Conservation (phyloP, 164 flowering plant genomes). For the Nymphaea colorata region DNA sequence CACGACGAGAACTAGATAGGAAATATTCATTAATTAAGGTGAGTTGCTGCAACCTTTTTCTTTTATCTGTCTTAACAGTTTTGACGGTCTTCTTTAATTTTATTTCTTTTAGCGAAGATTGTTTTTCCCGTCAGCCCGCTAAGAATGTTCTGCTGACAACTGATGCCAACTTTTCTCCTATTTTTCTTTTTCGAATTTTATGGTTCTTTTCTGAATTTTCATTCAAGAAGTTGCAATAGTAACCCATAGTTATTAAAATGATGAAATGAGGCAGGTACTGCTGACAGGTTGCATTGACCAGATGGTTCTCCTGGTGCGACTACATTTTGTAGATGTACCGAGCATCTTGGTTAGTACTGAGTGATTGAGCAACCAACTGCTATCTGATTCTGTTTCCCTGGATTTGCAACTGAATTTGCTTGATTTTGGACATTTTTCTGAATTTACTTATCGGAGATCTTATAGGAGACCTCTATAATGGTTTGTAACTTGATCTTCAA, state of each 20-base stretch:
- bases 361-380: constrained; percentile 5
- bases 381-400: constrained; percentile 5
- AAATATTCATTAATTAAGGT: too few species aligned
- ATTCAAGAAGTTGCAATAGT: background rate
- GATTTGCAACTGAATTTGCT: background rate
- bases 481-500: too few species aligned
- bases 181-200: too few species aligned
- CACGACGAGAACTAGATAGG: too few species aligned
- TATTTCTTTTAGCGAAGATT: background rate
- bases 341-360: constrained; percentile 1
- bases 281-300: constrained; percentile 3
- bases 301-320: constrained; percentile 6
- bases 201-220: background rate
- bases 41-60: too few species aligned
- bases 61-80: too few species aligned
- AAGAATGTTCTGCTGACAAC: too few species aligned
- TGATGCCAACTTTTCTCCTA: background rate
- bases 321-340: background rate
- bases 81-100: too few species aligned
- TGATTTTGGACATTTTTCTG: too few species aligned
- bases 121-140: background rate
- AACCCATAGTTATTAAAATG: background rate
- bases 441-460: too few species aligned
- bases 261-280: constrained; percentile 3
- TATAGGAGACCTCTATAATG: too few species aligned